Conservation (phyloP, 1,139 yeast genomes). For the Taphrina populina region DNA sequence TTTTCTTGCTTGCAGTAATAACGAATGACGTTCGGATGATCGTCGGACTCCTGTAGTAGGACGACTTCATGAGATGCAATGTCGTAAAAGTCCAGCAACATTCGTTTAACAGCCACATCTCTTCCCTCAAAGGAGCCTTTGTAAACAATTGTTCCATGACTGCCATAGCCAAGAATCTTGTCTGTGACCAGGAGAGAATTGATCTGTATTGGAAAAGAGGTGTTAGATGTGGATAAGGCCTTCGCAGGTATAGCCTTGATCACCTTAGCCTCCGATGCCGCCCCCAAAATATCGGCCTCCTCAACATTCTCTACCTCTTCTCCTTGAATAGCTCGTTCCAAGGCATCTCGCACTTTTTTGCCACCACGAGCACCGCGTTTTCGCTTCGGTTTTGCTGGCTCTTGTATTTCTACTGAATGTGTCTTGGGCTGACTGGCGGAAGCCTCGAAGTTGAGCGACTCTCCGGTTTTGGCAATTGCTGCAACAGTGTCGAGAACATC, state of each 20-base stretch:
- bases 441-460: too few species aligned
- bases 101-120: slow-evolving; percentile 92
- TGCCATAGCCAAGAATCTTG: slow-evolving; percentile 83
- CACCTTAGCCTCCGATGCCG: slow-evolving; percentile 1
- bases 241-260: slow-evolving; percentile 22
- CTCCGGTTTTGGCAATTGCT: not conserved
- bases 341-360: slow-evolving; percentile 10
- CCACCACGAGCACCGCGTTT: slow-evolving; percentile 33
- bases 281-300: not conserved
- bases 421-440: not conserved
- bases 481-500: not conserved
- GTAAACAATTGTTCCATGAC: slow-evolving; percentile 93
- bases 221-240: not conserved
- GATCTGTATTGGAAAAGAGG: slow-evolving; percentile 18
- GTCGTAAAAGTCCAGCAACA: slow-evolving; percentile 89
- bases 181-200: slow-evolving; percentile 55
- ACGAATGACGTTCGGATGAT: slow-evolving; percentile 90
- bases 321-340: not conserved
- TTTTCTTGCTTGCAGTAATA: slow-evolving; percentile 89
- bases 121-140: slow-evolving; percentile 86
- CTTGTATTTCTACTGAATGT: not conserved
- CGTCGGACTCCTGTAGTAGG: slow-evolving; percentile 87
- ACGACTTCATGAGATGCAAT: slow-evolving; percentile 94
- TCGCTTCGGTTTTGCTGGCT: slow-evolving; percentile 17
- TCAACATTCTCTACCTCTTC: slow-evolving; percentile 6